These are phyloP conservation scores for Trametes maxima DNA, from an alignment of 768 basidiomycete genomes.

Conservation along the genomic window DNA sequence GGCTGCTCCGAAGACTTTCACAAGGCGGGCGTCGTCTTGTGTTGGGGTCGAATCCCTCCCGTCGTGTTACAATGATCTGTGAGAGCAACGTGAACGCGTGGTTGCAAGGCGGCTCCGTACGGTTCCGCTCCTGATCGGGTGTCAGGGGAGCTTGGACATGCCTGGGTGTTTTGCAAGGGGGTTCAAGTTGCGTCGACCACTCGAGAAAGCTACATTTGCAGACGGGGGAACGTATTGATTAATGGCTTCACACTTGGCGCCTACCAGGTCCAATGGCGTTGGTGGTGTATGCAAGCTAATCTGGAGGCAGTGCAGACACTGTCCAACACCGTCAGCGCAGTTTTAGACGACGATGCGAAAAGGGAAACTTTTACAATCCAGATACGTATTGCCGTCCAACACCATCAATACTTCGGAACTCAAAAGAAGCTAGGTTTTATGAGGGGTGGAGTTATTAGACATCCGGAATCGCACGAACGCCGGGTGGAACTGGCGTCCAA, in stretches of 20 bases:
- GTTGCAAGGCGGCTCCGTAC: not conserved
- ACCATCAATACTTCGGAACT: too few species aligned
- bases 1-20: not conserved
- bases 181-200: conserved; percentile 2
- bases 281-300: conserved; percentile 14
- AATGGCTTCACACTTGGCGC: conserved; percentile 5
- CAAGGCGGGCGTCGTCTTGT: not conserved
- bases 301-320: not conserved
- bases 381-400: too few species aligned
- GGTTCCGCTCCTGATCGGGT: conserved; percentile 13
- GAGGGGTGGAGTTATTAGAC: too few species aligned
- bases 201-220: conserved; percentile 1
- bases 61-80: conserved; percentile 8
- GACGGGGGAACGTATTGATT: conserved; percentile 6
- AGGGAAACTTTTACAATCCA: not conserved
- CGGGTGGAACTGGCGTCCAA: too few species aligned
- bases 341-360: not conserved
- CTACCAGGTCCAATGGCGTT: conserved; percentile 8
- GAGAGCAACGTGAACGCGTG: not conserved
- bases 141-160: not conserved
- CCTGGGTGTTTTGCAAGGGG: not conserved
- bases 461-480: too few species aligned
- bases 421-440: too few species aligned
- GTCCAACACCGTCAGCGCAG: not conserved
- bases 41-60: conserved; percentile 10